phyloP scores from a whole-genome alignment of 805 yeast genomes.

The Pichia paraexigua region DNA sequence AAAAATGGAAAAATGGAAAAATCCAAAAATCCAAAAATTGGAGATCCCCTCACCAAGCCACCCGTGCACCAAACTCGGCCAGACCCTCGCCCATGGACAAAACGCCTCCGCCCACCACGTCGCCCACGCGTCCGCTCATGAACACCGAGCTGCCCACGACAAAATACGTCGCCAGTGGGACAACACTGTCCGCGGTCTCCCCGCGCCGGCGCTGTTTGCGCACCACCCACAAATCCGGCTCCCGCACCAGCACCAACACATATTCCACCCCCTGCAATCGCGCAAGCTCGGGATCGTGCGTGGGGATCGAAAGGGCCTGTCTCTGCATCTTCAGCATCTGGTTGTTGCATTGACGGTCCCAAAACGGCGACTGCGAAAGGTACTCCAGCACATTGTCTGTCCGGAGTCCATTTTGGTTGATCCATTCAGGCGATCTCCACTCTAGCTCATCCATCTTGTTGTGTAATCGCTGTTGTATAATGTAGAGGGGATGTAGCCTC shows the following conservation, averaged over 20 bases:
- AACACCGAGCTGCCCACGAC: neutral
- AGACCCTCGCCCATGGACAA: neutral
- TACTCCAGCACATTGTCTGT: conserved; percentile 90
- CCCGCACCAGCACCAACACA: conserved; percentile 62
- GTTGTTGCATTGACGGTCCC: conserved; percentile 87
- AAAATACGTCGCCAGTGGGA: neutral
- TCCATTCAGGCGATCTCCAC: conserved; percentile 98
- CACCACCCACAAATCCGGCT: conserved; percentile 90
- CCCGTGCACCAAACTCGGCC: neutral
- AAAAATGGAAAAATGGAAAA: no score
- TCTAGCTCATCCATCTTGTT: conserved; percentile 69
- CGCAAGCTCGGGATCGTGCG: conserved; percentile 41
- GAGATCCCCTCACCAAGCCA: neutral
- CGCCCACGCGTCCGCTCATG: neutral
- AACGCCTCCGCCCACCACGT: neutral
- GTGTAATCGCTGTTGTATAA: no score
- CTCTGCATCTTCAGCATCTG: conserved; percentile 94
- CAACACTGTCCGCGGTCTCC: neutral
- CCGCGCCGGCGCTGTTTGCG: conserved; percentile 63
- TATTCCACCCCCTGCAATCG: conserved; percentile 86
- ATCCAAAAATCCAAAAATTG: no score
- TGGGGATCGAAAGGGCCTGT: conserved; percentile 34
- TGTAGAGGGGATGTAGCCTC: neutral
- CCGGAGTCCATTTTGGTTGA: conserved; percentile 76
- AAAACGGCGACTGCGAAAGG: conserved; percentile 90